These are phyloP conservation scores for Neurospora sp. DNA, from an alignment of 495 filamentous ascomycete genomes.

Conservation along the genomic window DNA sequence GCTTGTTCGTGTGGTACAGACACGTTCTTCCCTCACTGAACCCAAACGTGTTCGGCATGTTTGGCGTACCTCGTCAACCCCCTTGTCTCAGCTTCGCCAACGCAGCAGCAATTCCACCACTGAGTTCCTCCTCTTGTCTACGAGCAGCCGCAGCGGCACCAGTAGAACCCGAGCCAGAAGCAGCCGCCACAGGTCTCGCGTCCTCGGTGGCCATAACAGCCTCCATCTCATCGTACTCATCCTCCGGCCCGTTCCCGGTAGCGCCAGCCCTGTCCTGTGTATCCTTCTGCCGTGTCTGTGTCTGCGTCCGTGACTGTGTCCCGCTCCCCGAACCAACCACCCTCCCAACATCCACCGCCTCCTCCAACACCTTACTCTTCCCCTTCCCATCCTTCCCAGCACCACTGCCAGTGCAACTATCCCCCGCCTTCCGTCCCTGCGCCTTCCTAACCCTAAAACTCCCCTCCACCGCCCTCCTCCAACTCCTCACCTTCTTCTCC, in stretches of 20 bases:
- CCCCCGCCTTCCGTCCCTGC: conserved; percentile 37
- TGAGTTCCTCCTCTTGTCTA: conserved; percentile 30
- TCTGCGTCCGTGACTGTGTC: conserved; percentile 9
- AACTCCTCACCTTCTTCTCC: conserved; percentile 82
- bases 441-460: conserved; percentile 68
- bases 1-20: too few species aligned
- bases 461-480: conserved; percentile 71
- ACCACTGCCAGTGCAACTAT: conserved; percentile 12
- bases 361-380: conserved; percentile 14
- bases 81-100: conserved; percentile 40
- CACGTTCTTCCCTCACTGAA: too few species aligned
- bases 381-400: conserved; percentile 9
- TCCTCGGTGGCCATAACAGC: conserved; percentile 31
- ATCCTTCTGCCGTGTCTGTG: neutral
- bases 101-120: conserved; percentile 43
- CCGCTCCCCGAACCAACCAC: conserved; percentile 22
- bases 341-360: conserved; percentile 29
- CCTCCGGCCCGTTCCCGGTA: neutral
- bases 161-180: conserved; percentile 27
- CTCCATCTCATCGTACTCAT: conserved; percentile 30
- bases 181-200: too few species aligned
- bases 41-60: too few species aligned
- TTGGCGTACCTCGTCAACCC: conserved; percentile 9
- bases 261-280: neutral
- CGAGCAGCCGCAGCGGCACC: conserved; percentile 19